Evolutionary conservation across 345 rosid species (phyloP).

Genomic region (Murraya paniculata): DNA sequence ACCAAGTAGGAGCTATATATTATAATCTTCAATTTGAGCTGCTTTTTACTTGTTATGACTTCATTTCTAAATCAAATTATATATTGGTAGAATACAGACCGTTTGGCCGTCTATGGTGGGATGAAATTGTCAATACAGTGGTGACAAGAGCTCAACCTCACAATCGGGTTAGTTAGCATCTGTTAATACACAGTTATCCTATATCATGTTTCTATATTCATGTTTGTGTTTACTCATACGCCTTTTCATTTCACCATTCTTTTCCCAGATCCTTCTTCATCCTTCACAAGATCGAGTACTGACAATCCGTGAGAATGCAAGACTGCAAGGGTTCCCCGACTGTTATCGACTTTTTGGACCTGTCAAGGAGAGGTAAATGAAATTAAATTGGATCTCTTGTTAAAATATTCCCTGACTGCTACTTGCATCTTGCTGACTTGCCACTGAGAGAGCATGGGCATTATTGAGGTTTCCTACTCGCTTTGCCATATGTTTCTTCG

Average conservation of each 20-base stretch:
- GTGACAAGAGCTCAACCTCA: constrained; percentile 51
- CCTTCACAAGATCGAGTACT: constrained; percentile 47
- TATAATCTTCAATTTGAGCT: not conserved
- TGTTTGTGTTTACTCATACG: not conserved
- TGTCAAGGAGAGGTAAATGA: constrained; percentile 36
- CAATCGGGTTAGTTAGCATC: constrained; percentile 33
- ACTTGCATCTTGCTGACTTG: not conserved
- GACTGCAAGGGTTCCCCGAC: constrained; percentile 50
- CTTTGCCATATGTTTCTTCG: not conserved
- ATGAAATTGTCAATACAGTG: constrained; percentile 36
- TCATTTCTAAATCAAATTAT: not conserved
- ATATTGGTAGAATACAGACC: constrained; percentile 24
- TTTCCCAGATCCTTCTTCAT: constrained; percentile 28
- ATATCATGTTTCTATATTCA: not conserved
- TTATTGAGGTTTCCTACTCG: not conserved
- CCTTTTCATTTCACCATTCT: not conserved
- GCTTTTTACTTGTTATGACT: not conserved
- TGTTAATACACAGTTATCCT: not conserved
- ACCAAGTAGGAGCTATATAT: constrained; percentile 23
- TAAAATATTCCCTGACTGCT: not conserved
- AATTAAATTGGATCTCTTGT: not conserved
- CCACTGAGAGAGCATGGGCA: not conserved
- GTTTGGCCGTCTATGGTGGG: constrained; percentile 49
- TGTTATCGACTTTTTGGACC: constrained; percentile 38
- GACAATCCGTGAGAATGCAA: constrained; percentile 47